These are phyloP conservation scores for Zygnema cylindricum DNA, from an alignment of 139 green algal species.

Conservation along the genomic window DNA sequence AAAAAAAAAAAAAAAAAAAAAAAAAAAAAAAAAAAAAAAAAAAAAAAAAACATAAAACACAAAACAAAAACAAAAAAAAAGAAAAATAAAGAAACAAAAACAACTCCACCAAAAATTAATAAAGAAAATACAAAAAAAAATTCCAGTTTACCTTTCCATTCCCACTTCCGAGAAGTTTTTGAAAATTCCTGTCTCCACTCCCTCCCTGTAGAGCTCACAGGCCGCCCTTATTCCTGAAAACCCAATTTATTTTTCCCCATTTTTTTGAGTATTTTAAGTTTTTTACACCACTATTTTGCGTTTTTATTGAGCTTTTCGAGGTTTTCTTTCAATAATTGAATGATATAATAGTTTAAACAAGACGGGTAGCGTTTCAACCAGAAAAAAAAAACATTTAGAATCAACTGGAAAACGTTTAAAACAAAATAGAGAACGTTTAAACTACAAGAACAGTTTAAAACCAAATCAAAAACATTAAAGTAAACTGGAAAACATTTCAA, in stretches of 20 bases:
- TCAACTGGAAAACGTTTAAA: too few species aligned
- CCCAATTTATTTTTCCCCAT: neutral
- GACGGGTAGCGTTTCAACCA: neutral
- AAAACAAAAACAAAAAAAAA: neutral
- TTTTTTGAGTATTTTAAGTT: neutral
- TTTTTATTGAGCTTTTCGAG: neutral
- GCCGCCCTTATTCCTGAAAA: slow-evolving; percentile 24
- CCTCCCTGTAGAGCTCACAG: slow-evolving; percentile 24
- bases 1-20: too few species aligned
- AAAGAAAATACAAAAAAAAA: too few species aligned
- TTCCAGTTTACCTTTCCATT: slow-evolving; percentile 7
- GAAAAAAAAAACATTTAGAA: neutral
- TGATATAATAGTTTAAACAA: too few species aligned
- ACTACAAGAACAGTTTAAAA: too few species aligned
- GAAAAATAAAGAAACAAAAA: neutral
- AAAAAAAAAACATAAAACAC: neutral
- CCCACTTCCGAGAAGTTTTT: slow-evolving; percentile 16
- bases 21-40: slow-evolving; percentile 19
- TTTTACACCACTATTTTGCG: neutral
- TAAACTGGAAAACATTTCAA: too few species aligned
- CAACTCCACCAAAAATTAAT: too few species aligned
- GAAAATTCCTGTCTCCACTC: slow-evolving; percentile 1
- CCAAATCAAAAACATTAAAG: too few species aligned
- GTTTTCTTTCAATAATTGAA: too few species aligned
- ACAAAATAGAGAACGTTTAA: too few species aligned